These are phyloP conservation scores for Theobroma cacao DNA, from an alignment of 345 rosid species.

Conservation along the genomic window DNA sequence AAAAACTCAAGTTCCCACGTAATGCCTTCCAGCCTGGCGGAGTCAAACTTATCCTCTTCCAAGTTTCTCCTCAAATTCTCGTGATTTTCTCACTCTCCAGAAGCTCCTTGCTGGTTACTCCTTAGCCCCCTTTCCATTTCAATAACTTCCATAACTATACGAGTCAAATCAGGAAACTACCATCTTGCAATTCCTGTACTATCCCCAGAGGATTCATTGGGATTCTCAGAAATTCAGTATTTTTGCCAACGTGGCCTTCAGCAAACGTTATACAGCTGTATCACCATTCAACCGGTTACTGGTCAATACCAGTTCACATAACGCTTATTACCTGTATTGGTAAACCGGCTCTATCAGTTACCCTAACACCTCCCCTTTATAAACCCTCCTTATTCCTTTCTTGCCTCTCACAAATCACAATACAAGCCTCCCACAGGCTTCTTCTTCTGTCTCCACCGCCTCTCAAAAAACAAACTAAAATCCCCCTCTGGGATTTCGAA, in stretches of 20 bases:
- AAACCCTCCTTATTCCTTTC: not conserved
- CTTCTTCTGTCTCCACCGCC: not conserved
- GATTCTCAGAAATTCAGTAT: constrained; percentile 12
- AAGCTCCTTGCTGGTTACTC: not conserved
- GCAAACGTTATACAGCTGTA: constrained; percentile 25
- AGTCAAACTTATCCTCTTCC: constrained; percentile 23
- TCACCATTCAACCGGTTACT: constrained; percentile 24
- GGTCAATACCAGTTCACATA: constrained; percentile 13
- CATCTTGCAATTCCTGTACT: not conserved
- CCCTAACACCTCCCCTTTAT: constrained; percentile 6
- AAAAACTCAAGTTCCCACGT: not conserved
- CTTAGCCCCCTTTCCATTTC: not conserved
- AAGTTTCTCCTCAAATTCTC: constrained; percentile 9
- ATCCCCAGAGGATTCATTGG: not conserved
- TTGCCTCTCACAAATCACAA: not conserved
- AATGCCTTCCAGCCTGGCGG: constrained; percentile 44
- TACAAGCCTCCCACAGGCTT: not conserved
- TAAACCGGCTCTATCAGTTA: constrained; percentile 32
- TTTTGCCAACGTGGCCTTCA: constrained; percentile 23
- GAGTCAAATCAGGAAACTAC: constrained; percentile 15
- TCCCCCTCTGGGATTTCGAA: not conserved
- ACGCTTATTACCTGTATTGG: constrained; percentile 4
- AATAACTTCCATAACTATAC: constrained; percentile 23
- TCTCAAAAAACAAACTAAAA: not conserved
- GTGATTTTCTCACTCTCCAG: not conserved